phyloP scores from a whole-genome alignment of 345 rosid species.

The Brassica carinata region DNA sequence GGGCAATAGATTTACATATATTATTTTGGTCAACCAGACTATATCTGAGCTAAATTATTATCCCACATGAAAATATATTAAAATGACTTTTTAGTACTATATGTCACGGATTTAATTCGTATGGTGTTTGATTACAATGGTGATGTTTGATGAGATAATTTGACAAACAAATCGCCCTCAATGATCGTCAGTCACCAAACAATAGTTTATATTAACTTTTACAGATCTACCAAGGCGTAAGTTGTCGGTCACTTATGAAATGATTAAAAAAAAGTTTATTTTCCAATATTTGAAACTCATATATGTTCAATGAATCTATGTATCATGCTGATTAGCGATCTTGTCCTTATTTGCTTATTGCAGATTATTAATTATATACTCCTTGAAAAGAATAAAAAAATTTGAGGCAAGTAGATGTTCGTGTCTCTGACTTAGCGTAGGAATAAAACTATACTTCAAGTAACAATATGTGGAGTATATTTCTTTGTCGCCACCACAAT shows the following conservation, averaged over 20 bases:
- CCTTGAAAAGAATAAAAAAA: constrained; percentile 11
- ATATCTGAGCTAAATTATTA: not conserved
- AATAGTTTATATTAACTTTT: constrained; percentile 25
- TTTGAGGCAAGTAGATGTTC: constrained; percentile 35
- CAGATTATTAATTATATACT: constrained; percentile 2
- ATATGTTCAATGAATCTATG: constrained; percentile 39
- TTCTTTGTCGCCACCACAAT: constrained; percentile 11
- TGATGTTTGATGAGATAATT: constrained; percentile 3
- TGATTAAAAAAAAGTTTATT: constrained; percentile 13
- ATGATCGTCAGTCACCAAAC: constrained; percentile 23
- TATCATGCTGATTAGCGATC: constrained; percentile 19
- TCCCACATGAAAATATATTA: not conserved
- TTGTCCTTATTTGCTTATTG: constrained; percentile 29
- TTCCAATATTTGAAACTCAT: constrained; percentile 6
- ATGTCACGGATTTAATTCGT: not conserved
- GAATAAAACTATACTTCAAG: constrained; percentile 27
- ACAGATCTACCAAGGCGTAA: constrained; percentile 21
- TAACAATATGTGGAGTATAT: constrained; percentile 16
- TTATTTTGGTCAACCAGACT: not conserved
- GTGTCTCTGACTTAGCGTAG: constrained; percentile 33
- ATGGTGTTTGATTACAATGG: constrained; percentile 2
- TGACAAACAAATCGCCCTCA: constrained; percentile 29
- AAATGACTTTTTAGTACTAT: not conserved
- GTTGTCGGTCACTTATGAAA: constrained; percentile 28
- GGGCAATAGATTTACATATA: not conserved